Evolutionary conservation across 1,284 basidiomycete genomes (phyloP).

Genomic region (Dichomitus squalens): DNA sequence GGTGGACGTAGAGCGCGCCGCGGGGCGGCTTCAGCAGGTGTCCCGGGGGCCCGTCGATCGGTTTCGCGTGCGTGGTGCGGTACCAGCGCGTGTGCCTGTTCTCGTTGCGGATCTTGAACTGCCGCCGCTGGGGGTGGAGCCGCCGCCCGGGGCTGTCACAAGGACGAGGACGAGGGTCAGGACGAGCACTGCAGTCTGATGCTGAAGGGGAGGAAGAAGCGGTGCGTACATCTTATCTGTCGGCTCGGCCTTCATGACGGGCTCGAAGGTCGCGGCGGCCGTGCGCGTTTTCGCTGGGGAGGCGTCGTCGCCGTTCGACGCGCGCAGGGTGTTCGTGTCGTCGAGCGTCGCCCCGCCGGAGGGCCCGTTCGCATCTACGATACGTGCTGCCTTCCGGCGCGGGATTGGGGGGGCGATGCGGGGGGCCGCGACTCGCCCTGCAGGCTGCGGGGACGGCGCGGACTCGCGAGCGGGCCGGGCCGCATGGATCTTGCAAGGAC

Average conservation of each 20-base stretch:
- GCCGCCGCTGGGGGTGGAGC: not conserved
- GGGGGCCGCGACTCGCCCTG: not conserved
- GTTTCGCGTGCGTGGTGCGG: not conserved
- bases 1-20: conserved; percentile 13
- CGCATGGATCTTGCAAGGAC: not conserved
- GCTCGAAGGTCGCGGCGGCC: not conserved
- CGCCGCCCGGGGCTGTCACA: not conserved
- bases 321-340: not conserved
- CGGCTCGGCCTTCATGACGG: not conserved
- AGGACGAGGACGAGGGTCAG: not conserved
- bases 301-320: not conserved
- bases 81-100: conserved; percentile 6
- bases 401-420: not conserved
- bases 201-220: not conserved
- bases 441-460: too few relatives aligned
- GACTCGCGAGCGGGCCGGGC: not conserved
- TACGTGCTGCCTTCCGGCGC: not conserved
- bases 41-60: conserved; percentile 1
- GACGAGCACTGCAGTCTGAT: not conserved
- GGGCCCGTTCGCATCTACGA: not conserved
- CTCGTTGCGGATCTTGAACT: conserved; percentile 12
- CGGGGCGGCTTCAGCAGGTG: conserved; percentile 2
- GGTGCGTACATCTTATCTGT: not conserved
- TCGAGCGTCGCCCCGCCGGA: not conserved
- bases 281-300: not conserved